These are phyloP conservation scores for Athelia psychrophila DNA, from an alignment of 1,284 basidiomycete genomes.

Conservation along the genomic window DNA sequence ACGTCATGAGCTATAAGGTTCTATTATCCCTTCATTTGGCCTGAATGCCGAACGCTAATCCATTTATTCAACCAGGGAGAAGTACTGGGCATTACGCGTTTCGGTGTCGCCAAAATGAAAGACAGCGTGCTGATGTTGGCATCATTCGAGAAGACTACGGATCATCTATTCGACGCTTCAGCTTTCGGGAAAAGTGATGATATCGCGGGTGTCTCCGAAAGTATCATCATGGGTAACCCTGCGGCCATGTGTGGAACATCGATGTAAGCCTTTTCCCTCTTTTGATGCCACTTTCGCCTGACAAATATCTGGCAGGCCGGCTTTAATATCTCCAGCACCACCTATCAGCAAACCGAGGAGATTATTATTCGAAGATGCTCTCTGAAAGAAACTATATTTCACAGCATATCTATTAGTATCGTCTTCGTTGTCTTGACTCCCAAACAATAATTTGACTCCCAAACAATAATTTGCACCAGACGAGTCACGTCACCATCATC, in stretches of 20 bases:
- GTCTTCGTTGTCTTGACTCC: no score
- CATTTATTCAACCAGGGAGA: slow-evolving; percentile 68
- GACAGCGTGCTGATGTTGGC: slow-evolving; percentile 99
- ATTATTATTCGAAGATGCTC: slow-evolving; percentile 54
- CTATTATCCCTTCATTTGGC: slow-evolving; percentile 8
- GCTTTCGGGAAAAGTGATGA: slow-evolving; percentile 95
- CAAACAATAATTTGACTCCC: no score
- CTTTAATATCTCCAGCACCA: slow-evolving; percentile 53
- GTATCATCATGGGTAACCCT: slow-evolving; percentile 99
- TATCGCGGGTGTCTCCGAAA: slow-evolving; percentile 97
- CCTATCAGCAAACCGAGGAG: slow-evolving; percentile 48
- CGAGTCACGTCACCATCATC: no score
- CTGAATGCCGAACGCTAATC: background rate
- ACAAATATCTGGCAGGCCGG: slow-evolving; percentile 38
- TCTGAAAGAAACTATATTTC: slow-evolving; percentile 28
- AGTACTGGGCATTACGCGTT: slow-evolving; percentile 97
- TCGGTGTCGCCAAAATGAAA: slow-evolving; percentile 99
- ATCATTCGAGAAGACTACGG: slow-evolving; percentile 99
- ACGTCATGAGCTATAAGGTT: slow-evolving; percentile 99
- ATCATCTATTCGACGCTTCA: slow-evolving; percentile 97
- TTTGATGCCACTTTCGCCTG: slow-evolving; percentile 4
- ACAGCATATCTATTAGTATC: no score
- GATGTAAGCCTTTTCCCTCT: slow-evolving; percentile 53
- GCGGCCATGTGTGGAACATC: slow-evolving; percentile 95
- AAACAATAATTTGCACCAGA: no score